A percentile compares a stretch with the other conserved stretches of the same genome.
These are phyloP conservation scores for Triticum turgidum DNA, from an alignment of 176 grass and related monocot species.

Conservation along the genomic window DNA sequence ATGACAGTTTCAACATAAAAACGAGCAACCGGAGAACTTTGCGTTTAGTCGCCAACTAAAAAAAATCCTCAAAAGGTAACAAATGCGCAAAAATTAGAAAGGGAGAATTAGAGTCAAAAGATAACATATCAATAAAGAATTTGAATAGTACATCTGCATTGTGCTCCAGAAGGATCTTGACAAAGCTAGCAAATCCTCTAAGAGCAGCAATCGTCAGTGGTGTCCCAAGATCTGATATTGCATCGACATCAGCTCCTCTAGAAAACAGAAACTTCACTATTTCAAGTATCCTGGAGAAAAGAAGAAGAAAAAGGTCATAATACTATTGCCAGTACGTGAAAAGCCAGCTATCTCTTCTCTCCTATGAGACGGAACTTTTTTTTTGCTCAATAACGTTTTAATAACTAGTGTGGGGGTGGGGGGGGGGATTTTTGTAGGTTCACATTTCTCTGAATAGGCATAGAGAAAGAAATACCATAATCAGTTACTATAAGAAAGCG, in stretches of 20 bases:
- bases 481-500: neutral
- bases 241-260: no score
- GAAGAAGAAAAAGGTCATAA: conserved; percentile 1
- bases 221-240: no score
- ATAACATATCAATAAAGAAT: neutral
- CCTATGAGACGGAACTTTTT: neutral
- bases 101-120: neutral
- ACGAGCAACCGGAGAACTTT: no score
- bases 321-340: neutral
- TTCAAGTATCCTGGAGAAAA: neutral
- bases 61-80: neutral
- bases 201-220: no score
- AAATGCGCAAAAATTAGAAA: neutral
- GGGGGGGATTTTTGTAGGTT: neutral
- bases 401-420: neutral
- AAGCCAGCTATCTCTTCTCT: no score
- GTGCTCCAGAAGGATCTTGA: no score
- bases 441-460: neutral
- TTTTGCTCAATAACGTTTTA: neutral
- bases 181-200: no score
- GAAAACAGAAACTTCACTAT: neutral
- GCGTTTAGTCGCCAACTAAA: neutral
- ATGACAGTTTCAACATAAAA: no score
- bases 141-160: neutral
- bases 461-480: neutral